Evolutionary conservation across 306 rosid genomes (phyloP), one percentile per base, ranked within the genome.

Genomic region (Cucumis cinereus): DNA sequence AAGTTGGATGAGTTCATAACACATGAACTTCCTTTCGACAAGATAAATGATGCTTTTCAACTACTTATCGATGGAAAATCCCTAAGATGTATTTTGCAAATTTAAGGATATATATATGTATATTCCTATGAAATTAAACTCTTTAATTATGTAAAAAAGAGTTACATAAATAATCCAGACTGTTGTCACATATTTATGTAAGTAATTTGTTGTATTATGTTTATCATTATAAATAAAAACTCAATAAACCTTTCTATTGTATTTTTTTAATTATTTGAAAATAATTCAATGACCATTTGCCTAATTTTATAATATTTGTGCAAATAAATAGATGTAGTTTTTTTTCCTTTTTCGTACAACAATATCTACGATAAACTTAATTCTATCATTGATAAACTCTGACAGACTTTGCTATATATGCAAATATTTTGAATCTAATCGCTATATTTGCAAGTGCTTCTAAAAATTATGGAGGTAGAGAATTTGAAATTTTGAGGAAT

Each of bases 21-120:
- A 13, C 96, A 92, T 36, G 96, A 92, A 82, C 93, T 92, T 77
- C 96, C 96, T 19, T 82, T 92, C 19, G 93, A 92, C 35, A 79
- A 89, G 85, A 90, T 92, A 68, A 87, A 90, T 80, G 77, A 89
- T 19, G 98, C 96, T 28, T 86, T 90, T 17, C 85, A 89, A 53
- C 86, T 90, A 76, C 88, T 90, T 76, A 8, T 76, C 4, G 69
- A 80, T 3, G 98, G 98, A 78, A 80, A 85, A 66, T 90, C 98
- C 14, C 79, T 92, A 40, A 82, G 98, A 86, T 92, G 96, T 50
- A 24, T 92, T 61, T 79, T 92, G 38, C 85, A 87, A 43, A 52
- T 90, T 45, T 92, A 78, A 80, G 3, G 35, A 11, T 14, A 30
- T 30, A 3, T 30, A 28, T 14, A 14, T 10, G 10, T n/a, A 20